Percentiles rank a stretch among this genome's conserved stretches.
Evolutionary conservation across 2,329 filamentous ascomycete genomes (phyloP).

Genomic region (Colletotrichum sp.): DNA sequence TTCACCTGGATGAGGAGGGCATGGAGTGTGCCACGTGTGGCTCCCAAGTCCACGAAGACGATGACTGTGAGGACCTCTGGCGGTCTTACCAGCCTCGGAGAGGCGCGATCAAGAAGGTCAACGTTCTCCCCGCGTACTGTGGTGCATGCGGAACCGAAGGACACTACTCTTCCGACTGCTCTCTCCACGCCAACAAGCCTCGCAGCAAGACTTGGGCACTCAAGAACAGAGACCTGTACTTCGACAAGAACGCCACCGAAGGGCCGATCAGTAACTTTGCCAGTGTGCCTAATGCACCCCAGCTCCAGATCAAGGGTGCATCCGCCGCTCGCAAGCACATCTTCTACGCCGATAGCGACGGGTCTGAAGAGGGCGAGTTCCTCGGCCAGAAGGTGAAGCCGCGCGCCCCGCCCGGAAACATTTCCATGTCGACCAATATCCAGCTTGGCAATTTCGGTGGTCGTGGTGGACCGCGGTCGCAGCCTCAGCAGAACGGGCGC

Average conservation of each 20-base stretch:
- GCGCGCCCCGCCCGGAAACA: constrained; percentile 34
- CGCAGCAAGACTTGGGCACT: constrained; percentile 57
- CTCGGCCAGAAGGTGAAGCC: constrained; percentile 40
- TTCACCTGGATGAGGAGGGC: constrained; percentile 55
- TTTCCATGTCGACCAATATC: constrained; percentile 45
- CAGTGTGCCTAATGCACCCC: constrained; percentile 27
- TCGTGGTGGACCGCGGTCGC: constrained; percentile 11
- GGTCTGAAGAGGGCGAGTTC: constrained; percentile 49
- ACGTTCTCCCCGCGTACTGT: constrained; percentile 56
- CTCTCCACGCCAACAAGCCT: constrained; percentile 22
- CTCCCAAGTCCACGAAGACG: constrained; percentile 61
- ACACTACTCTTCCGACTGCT: constrained; percentile 65
- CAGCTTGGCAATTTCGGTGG: constrained; percentile 30
- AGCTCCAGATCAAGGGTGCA: constrained; percentile 35
- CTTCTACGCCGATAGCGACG: constrained; percentile 52
- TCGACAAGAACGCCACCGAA: constrained; percentile 49
- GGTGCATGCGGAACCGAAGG: constrained; percentile 58
- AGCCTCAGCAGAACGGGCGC: constrained; percentile 14
- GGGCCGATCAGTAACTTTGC: constrained; percentile 40
- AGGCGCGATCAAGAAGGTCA: constrained; percentile 51
- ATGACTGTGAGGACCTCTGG: constrained; percentile 66
- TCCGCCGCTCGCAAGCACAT: constrained; percentile 42
- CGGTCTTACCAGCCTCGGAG: constrained; percentile 53
- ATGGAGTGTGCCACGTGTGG: constrained; percentile 67
- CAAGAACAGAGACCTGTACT: constrained; percentile 51